These are phyloP conservation scores for Pseudogymnoascus sp. DNA, from an alignment of 2,329 filamentous ascomycete genomes.

Conservation along the genomic window DNA sequence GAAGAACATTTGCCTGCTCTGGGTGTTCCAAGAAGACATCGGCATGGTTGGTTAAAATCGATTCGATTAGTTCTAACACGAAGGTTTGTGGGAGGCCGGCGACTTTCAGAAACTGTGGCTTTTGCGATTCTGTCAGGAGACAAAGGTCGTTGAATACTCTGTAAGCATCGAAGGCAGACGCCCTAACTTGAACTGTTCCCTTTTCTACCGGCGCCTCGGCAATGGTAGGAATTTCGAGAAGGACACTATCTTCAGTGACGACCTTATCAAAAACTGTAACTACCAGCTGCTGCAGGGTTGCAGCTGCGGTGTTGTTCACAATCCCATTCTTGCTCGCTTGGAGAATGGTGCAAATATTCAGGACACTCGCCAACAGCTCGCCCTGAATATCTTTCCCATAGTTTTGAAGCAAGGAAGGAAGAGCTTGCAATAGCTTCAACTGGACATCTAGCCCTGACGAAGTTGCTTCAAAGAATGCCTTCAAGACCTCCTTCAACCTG, in stretches of 20 bases:
- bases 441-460: slow-evolving; percentile 81
- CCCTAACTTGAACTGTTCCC: slow-evolving; percentile 57
- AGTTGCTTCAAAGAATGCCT: slow-evolving; percentile 79
- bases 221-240: slow-evolving; percentile 47
- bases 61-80: slow-evolving; percentile 85
- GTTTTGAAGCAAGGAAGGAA: slow-evolving; percentile 84
- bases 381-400: slow-evolving; percentile 76
- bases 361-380: slow-evolving; percentile 68
- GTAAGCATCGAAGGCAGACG: slow-evolving; percentile 79
- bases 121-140: slow-evolving; percentile 75
- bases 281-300: slow-evolving; percentile 90
- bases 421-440: slow-evolving; percentile 86
- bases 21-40: slow-evolving; percentile 68
- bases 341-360: slow-evolving; percentile 87
- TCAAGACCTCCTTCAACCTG: slow-evolving; percentile 76
- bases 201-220: slow-evolving; percentile 62
- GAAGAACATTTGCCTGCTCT: slow-evolving; percentile 74
- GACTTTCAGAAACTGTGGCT: slow-evolving; percentile 73
- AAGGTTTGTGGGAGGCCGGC: slow-evolving; percentile 73
- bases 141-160: slow-evolving; percentile 84
- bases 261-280: slow-evolving; percentile 93
- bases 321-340: slow-evolving; percentile 89
- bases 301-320: slow-evolving; percentile 90
- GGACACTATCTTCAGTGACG: slow-evolving; percentile 61
- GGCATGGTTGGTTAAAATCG: slow-evolving; percentile 79